A percentile compares a stretch with the other conserved stretches of the same genome.
Conservation (phyloP, 2,329 filamentous ascomycete genomes). For the Cladobotryum mycophilum region DNA sequence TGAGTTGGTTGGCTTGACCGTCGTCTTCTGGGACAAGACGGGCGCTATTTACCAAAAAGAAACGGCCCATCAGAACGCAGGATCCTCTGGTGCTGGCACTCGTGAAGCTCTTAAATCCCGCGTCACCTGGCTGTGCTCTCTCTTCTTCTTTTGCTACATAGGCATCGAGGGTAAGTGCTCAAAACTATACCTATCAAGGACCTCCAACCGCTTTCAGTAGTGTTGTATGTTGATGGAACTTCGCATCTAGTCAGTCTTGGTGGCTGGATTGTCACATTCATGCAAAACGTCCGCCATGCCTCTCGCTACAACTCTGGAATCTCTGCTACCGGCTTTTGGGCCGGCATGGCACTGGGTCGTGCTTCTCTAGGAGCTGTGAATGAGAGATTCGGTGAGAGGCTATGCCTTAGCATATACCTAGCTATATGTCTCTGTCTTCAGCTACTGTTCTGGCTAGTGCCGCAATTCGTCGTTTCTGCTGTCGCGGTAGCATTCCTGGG, state of each 20-base stretch:
- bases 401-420: constrained; percentile 55
- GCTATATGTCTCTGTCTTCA: constrained; percentile 53
- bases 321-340: constrained; percentile 68
- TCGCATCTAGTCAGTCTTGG: constrained; percentile 50
- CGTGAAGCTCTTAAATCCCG: constrained; percentile 35
- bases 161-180: constrained; percentile 52
- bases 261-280: constrained; percentile 76
- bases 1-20: constrained; percentile 46
- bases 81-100: constrained; percentile 25
- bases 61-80: constrained; percentile 20
- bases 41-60: constrained; percentile 46
- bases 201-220: neutral
- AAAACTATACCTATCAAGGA: no score
- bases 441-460: constrained; percentile 54
- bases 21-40: constrained; percentile 55
- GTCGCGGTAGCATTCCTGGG: constrained; percentile 63
- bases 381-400: constrained; percentile 58
- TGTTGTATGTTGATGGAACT: neutral
- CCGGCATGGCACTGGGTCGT: constrained; percentile 66
- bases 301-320: constrained; percentile 63
- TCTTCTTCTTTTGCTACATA: constrained; percentile 69
- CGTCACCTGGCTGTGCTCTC: constrained; percentile 59
- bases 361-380: constrained; percentile 65
- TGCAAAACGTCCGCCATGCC: constrained; percentile 64
- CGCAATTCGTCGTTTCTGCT: constrained; percentile 49